Base-by-base conservation (phyloP, 2,329 filamentous ascomycete species). In the Trichophyton simii region DNA sequence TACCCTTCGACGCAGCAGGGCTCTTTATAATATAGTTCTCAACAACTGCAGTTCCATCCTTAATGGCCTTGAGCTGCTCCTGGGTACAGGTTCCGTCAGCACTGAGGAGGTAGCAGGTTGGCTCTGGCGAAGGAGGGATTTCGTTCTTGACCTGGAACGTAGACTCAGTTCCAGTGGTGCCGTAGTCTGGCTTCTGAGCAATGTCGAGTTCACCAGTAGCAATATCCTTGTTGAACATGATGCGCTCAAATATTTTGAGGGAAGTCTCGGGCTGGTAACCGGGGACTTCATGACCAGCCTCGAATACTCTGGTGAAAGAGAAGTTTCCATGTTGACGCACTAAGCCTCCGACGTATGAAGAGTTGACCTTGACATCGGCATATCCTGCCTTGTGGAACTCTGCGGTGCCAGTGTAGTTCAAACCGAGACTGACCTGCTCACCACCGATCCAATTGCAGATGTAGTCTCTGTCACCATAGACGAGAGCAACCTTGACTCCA, bases 391-490 rank as follows among this genome's bases (percentile, higher is more conserved):
- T 62, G 11, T 66, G 66, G 68, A 82, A 82, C 0, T 70, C 64
- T 0, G 68, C 67, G 1, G 72, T 67, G 22, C 70, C 63, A 0
- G 72, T 67, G 66, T 79, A 77, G 8, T 76, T 73, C 57, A 82
- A 70, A 2, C 75, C 75, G 1, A 80, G 69, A 52, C 74, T 77
- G 15, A 76, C 74, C 2, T 67, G 66, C 66, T 82, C 78, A 34
- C 79, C 80, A 22, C 79, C 79, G 9, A 81, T 64, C 79, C 65
- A 81, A 68, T 80, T 80, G 66, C 76, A 78, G 0, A 73, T 73
- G 63, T 78, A 84, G 67, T 85, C 82, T 1, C 80, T 76, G 67
- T 85, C 83, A 1, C 82, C 82, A 66, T 84, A 83, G 44, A 83
- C 73, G 31, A 84, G 70, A 46, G 80, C 75, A 2, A 85, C 81